phyloP scores from a whole-genome alignment of 108 stramenopile genomes.

The Fistulifera pelliculosa region DNA sequence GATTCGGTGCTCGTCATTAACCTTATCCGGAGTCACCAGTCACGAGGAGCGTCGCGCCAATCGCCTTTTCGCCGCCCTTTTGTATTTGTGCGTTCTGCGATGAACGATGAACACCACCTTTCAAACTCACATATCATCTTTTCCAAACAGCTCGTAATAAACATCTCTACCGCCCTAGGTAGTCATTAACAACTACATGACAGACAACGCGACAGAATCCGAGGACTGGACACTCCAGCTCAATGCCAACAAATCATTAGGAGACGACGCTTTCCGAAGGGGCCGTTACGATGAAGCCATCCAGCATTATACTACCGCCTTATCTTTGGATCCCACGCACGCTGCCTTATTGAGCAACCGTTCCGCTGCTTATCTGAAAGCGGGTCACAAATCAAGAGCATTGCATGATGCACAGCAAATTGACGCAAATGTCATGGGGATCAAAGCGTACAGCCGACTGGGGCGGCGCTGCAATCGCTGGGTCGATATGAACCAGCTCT shows the following conservation, averaged over 20 bases:
- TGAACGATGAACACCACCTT: no score
- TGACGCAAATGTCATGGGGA: constrained; percentile 18
- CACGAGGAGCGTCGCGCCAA: no score
- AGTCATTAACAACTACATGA: no score
- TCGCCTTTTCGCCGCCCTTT: no score
- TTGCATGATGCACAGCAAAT: constrained; percentile 58
- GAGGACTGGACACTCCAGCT: constrained; percentile 83
- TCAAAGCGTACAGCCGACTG: constrained; percentile 65
- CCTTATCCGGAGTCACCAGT: no score
- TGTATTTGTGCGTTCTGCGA: no score
- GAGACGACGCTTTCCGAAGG: constrained; percentile 60
- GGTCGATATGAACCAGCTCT: constrained; percentile 56
- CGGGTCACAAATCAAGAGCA: constrained; percentile 64
- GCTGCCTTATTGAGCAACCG: constrained; percentile 59
- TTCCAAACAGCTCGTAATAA: no score
- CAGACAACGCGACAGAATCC: constrained; percentile 2
- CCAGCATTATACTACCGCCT: constrained; percentile 48
- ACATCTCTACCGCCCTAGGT: no score
- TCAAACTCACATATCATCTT: no score
- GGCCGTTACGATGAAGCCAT: constrained; percentile 49
- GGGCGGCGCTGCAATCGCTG: constrained; percentile 69
- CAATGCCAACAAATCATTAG: constrained; percentile 49
- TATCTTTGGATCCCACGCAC: constrained; percentile 58
- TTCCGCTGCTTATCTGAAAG: constrained; percentile 73
- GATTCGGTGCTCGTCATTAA: no score